Evolutionary conservation across 1,139 yeast species (phyloP).

Genomic region (Pichia sp.): DNA sequence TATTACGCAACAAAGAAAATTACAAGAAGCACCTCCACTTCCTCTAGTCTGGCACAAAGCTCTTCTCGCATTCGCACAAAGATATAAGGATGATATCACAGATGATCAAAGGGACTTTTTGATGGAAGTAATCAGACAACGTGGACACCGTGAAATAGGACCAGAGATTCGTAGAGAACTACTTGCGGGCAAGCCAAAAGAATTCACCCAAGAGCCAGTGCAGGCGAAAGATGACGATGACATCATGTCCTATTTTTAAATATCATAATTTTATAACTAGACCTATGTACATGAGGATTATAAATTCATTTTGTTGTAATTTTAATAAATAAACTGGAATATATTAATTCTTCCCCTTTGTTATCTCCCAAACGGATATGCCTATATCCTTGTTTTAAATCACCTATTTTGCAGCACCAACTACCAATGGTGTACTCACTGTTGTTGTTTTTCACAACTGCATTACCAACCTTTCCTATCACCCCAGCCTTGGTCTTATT

Average conservation of each 20-base stretch:
- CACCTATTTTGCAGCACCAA: slow-evolving; percentile 49
- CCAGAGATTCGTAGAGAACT: slow-evolving; percentile 94
- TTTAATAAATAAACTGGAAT: slow-evolving; percentile 69
- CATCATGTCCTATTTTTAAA: slow-evolving; percentile 31
- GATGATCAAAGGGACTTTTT: slow-evolving; percentile 95
- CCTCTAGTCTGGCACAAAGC: slow-evolving; percentile 99
- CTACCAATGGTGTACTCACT: slow-evolving; percentile 51
- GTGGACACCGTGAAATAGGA: slow-evolving; percentile 83
- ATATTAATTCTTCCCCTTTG: slow-evolving; percentile 77
- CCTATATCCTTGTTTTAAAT: slow-evolving; percentile 71
- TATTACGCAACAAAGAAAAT: slow-evolving; percentile 27
- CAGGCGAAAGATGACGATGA: slow-evolving; percentile 26
- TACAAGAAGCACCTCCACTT: slow-evolving; percentile 53
- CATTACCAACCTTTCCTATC: slow-evolving; percentile 46
- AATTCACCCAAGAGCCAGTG: slow-evolving; percentile 40
- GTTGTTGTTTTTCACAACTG: slow-evolving; percentile 23
- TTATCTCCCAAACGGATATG: slow-evolving; percentile 71
- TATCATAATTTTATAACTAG: neutral
- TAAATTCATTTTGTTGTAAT: slow-evolving; percentile 24
- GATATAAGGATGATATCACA: slow-evolving; percentile 94
- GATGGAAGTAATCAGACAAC: slow-evolving; percentile 84
- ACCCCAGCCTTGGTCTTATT: slow-evolving; percentile 31
- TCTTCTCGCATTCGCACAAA: slow-evolving; percentile 86
- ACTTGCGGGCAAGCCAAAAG: slow-evolving; percentile 59
- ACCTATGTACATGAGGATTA: neutral